Conservation (phyloP, 2,329 filamentous ascomycete genomes). For the Fusarium sp. region DNA sequence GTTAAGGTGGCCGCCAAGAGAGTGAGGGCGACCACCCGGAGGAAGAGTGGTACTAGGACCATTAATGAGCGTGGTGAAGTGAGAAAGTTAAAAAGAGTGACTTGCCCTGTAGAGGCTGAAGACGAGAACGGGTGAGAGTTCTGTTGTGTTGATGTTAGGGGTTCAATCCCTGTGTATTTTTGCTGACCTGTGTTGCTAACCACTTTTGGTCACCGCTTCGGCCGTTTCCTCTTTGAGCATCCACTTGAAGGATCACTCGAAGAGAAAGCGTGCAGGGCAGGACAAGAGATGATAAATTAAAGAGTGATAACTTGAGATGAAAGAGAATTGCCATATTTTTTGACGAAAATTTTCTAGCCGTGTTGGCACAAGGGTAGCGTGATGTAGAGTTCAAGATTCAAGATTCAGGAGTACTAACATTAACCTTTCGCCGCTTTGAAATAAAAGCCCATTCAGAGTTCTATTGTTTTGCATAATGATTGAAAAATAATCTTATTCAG, state of each 20-base stretch:
- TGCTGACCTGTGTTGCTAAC: neutral
- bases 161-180: neutral
- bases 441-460: neutral
- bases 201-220: neutral
- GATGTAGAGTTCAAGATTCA: neutral
- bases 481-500: neutral
- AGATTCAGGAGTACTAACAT: neutral
- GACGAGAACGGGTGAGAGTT: neutral
- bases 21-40: conserved; percentile 21
- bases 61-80: conserved; percentile 18
- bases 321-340: neutral
- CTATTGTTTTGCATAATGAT: neutral
- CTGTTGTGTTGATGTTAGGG: neutral
- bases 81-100: neutral
- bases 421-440: neutral
- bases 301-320: neutral
- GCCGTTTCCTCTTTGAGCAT: neutral
- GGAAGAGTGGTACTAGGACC: conserved; percentile 23
- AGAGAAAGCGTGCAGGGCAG: neutral
- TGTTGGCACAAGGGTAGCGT: neutral
- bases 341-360: neutral
- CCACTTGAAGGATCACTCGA: neutral
- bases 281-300: neutral
- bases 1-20: conserved; percentile 23
- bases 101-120: neutral